Percentiles rank a stretch among this genome's conserved stretches.
phyloP scores from a whole-genome alignment of 2,329 filamentous ascomycete genomes.

The Arthrobotrys sphaeroides region DNA sequence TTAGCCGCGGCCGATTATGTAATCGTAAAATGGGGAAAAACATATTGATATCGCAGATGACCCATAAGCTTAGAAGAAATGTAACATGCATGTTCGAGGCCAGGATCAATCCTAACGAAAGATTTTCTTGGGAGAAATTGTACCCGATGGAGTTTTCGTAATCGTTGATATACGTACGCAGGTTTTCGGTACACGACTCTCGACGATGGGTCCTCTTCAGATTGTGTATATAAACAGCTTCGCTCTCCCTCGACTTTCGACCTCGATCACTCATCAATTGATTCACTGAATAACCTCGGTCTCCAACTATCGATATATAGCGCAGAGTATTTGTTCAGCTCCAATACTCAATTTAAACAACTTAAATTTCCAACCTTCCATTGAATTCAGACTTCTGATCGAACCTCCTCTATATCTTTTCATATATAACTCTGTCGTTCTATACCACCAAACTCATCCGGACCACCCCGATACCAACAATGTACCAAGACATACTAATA shows the following conservation, averaged over 20 bases:
- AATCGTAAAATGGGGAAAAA: not conserved
- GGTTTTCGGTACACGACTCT: too few relatives aligned
- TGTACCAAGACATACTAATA: not conserved
- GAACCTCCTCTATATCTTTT: not conserved
- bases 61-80: not conserved
- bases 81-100: not conserved
- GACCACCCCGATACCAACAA: not conserved
- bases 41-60: not conserved
- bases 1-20: not conserved
- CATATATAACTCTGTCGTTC: too few relatives aligned
- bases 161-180: conserved; percentile 15
- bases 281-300: not conserved
- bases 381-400: not conserved
- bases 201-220: not conserved
- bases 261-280: not conserved
- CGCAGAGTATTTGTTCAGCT: too few relatives aligned
- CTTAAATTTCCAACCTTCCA: too few relatives aligned
- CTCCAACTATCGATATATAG: too few relatives aligned
- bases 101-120: too few relatives aligned
- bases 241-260: not conserved
- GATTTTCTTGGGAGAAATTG: too few relatives aligned
- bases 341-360: too few relatives aligned
- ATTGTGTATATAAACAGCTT: conserved; percentile 2
- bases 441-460: too few relatives aligned
- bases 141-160: conserved; percentile 3